phyloP scores from a whole-genome alignment of 495 filamentous ascomycete species.

The Neurospora tetraspora region DNA sequence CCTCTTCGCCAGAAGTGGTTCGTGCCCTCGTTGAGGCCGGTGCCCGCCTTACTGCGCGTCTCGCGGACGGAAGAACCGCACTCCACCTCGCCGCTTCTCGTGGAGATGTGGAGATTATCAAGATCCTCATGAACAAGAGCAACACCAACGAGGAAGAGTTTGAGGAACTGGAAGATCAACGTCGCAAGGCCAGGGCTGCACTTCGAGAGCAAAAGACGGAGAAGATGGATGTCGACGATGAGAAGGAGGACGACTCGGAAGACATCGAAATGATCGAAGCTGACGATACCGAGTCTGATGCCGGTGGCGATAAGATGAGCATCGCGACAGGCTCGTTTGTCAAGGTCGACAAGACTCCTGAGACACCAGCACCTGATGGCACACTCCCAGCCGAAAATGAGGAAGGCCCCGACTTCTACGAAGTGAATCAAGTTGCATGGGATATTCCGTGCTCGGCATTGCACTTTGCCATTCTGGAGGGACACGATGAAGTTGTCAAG shows the following conservation, averaged over 20 bases:
- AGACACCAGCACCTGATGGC: slow-evolving; percentile 22
- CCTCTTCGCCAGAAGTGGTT: slow-evolving; percentile 58
- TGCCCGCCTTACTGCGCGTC: slow-evolving; percentile 57
- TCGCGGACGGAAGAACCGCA: slow-evolving; percentile 70
- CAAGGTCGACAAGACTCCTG: slow-evolving; percentile 42
- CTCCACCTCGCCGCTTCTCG: slow-evolving; percentile 66
- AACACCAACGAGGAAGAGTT: slow-evolving; percentile 58
- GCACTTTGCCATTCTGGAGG: slow-evolving; percentile 66
- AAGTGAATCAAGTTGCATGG: slow-evolving; percentile 67
- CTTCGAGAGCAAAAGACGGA: slow-evolving; percentile 5
- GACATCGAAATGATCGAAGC: slow-evolving; percentile 27
- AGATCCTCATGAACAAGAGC: slow-evolving; percentile 58
- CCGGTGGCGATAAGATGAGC: slow-evolving; percentile 18
- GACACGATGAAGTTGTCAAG: slow-evolving; percentile 56
- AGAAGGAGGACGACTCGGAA: slow-evolving; percentile 22
- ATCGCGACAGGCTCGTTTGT: slow-evolving; percentile 58
- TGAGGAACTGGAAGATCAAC: slow-evolving; percentile 44
- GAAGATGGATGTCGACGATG: slow-evolving; percentile 12
- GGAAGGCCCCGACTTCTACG: slow-evolving; percentile 65
- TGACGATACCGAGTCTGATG: slow-evolving; percentile 31
- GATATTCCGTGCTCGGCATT: slow-evolving; percentile 60
- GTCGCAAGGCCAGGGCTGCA: slow-evolving; percentile 26
- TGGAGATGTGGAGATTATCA: slow-evolving; percentile 58
- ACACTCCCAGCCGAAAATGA: slow-evolving; percentile 42
- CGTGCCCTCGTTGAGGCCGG: slow-evolving; percentile 58